Percentiles rank a stretch among this genome's conserved stretches.
Evolutionary conservation across 2,329 filamentous ascomycete species (phyloP).

Genomic region (Penicillium crustosum): DNA sequence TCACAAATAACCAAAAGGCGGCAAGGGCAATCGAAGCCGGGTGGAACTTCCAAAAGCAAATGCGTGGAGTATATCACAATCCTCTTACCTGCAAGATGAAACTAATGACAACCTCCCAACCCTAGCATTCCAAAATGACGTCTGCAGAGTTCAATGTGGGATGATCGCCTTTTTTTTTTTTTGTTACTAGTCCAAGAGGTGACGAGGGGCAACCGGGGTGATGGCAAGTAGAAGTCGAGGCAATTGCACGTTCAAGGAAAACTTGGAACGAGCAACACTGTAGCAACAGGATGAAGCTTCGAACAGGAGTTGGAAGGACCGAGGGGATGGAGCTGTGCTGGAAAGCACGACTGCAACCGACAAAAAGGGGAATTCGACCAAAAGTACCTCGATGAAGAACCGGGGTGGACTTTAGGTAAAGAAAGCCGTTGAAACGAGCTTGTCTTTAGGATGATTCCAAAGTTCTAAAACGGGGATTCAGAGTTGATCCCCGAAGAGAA

Average conservation of each 20-base stretch:
- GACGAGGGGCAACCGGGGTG: slow-evolving; percentile 7
- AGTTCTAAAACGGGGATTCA: slow-evolving; percentile 10
- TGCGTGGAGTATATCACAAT: neutral
- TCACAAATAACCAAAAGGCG: neutral
- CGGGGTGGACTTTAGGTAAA: slow-evolving; percentile 9
- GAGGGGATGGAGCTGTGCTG: slow-evolving; percentile 14
- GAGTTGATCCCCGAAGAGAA: slow-evolving; percentile 30
- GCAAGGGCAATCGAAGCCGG: neutral
- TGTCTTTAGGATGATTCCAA: slow-evolving; percentile 13
- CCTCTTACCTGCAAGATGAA: slow-evolving; percentile 26
- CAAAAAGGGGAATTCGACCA: slow-evolving; percentile 11
- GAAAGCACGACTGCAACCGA: slow-evolving; percentile 13
- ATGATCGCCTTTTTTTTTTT: slow-evolving; percentile 21
- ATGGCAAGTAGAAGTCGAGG: slow-evolving; percentile 12
- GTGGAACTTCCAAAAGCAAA: neutral
- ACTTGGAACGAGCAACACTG: slow-evolving; percentile 15
- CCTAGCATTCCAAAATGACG: slow-evolving; percentile 31
- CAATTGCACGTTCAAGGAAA: slow-evolving; percentile 17
- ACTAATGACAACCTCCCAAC: slow-evolving; percentile 22
- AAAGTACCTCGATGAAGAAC: slow-evolving; percentile 12
- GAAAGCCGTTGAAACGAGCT: slow-evolving; percentile 16
- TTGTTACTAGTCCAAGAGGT: slow-evolving; percentile 20
- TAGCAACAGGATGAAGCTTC: slow-evolving; percentile 20
- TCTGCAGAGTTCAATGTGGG: slow-evolving; percentile 26
- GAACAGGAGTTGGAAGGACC: slow-evolving; percentile 25